Base-by-base conservation (phyloP, 1,284 basidiomycete species). In the Fomitopsis palustris region DNA sequence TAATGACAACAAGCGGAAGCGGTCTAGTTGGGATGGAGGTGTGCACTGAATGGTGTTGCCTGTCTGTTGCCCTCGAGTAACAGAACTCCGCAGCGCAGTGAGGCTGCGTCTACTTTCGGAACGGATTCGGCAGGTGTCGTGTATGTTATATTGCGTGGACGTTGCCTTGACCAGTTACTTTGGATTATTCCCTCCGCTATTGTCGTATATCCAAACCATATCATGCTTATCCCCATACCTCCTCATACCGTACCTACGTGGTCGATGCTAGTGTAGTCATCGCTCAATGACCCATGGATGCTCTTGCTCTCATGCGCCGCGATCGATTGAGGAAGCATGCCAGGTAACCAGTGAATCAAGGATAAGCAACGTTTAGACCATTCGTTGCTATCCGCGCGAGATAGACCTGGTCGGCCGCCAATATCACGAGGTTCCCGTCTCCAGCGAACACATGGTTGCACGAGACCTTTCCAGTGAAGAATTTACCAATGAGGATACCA, bases 11-110 rank as follows among this genome's bases (percentile, higher is more conserved):
- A 88, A 88, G 75, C 76, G 87, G 66, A 90, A 90, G 78, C 78
- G 88, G 68, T 83, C 83, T 43, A 90, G 88, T 69, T 90, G 88
- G 88, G 88, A 90, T 70, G 87, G 88, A 6, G 77, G 76, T 2
- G 66, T 66, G 35, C 68, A 67, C n/a, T 72, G 64, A 69, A 17
- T 45, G 42, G 2, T 14, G 1, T 21, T 7, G 21, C n/a, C 14
- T 25, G 25, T 47, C 6, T 47, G 14, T 29, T 16, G 12, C 27
- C n/a, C 27, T 17, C 8, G 45, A 16, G 4, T 12, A 4, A 4
- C 14, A 47, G 8, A 14, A 37, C 16, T 29, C 5, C 27, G 25
- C 2, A 3, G 45, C 2, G n/a, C n/a, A n/a, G n/a, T n/a, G n/a
- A n/a, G n/a, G 9, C 19, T 47, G 25, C 23, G 14, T 16, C 21